A percentile compares a stretch with the other conserved stretches of the same genome.
phyloP scores from a whole-genome alignment of 2,329 filamentous ascomycete genomes.

The Nannizziopsis arthrosporioides region DNA sequence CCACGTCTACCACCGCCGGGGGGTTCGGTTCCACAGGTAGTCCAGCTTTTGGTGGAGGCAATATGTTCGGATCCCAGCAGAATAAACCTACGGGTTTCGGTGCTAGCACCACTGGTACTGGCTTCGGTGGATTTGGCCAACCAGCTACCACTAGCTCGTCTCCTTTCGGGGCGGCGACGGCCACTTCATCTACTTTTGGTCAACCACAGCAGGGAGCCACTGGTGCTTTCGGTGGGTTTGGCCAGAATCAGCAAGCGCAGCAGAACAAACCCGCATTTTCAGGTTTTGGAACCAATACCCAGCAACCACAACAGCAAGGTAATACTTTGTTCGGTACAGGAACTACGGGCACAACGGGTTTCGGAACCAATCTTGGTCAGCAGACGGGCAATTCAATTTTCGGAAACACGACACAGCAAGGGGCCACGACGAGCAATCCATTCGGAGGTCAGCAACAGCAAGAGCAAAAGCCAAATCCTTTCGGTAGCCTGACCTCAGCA shows the following conservation, averaged over 20 bases:
- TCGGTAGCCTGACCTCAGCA: slow-evolving; percentile 12
- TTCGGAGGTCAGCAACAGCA: slow-evolving; percentile 36
- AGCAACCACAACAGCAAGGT: slow-evolving; percentile 30
- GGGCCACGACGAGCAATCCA: slow-evolving; percentile 28
- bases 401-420: slow-evolving; percentile 21
- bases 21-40: slow-evolving; percentile 25
- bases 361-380: slow-evolving; percentile 34
- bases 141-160: slow-evolving; percentile 28
- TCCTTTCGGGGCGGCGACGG: slow-evolving; percentile 31
- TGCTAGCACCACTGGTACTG: slow-evolving; percentile 18
- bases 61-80: slow-evolving; percentile 35
- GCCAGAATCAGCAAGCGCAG: slow-evolving; percentile 30
- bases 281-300: slow-evolving; percentile 27
- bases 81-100: slow-evolving; percentile 29
- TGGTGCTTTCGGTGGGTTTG: slow-evolving; percentile 36
- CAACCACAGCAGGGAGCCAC: slow-evolving; percentile 23
- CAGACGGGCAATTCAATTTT: slow-evolving; percentile 19
- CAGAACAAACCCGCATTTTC: slow-evolving; percentile 31
- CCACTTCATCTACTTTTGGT: slow-evolving; percentile 37
- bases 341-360: slow-evolving; percentile 24
- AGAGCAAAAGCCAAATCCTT: slow-evolving; percentile 13
- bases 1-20: slow-evolving; percentile 24
- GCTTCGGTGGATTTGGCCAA: slow-evolving; percentile 30
- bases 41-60: slow-evolving; percentile 24
- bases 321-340: slow-evolving; percentile 35